Percentiles rank a stretch among this genome's conserved stretches.
Conservation (phyloP, 1,139 yeast genomes). For the Zygoascus meyerae region DNA sequence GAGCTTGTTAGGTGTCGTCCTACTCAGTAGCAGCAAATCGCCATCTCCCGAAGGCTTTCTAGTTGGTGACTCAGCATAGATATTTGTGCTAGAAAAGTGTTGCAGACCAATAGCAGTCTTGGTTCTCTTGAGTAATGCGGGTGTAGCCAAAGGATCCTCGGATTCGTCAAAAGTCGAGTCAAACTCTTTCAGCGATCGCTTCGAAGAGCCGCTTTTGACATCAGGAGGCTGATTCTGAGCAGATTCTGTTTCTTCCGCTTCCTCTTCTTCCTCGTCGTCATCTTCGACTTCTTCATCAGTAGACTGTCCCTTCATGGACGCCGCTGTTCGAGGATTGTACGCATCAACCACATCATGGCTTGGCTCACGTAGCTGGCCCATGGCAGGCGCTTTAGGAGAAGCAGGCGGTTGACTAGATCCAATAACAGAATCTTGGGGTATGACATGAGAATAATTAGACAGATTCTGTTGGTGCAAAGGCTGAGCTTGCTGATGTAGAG, state of each 20-base stretch:
- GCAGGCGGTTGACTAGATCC: not conserved
- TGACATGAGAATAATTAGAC: not conserved
- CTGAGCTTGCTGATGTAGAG: not conserved
- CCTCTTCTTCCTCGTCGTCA: conserved; percentile 17
- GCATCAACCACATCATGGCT: not conserved
- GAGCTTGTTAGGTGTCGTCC: conserved; percentile 3
- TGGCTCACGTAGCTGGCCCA: too few species aligned
- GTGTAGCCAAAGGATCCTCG: conserved; percentile 8
- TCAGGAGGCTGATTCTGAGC: not conserved
- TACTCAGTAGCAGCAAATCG: conserved; percentile 7
- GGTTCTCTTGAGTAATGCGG: conserved; percentile 28
- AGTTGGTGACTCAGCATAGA: conserved; percentile 20
- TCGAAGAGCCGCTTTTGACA: not conserved
- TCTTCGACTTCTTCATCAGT: conserved; percentile 8
- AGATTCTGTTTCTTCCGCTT: conserved; percentile 10
- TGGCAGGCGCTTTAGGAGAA: too few species aligned
- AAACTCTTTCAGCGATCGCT: conserved; percentile 7
- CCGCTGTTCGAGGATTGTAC: not conserved
- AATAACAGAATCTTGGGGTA: not conserved
- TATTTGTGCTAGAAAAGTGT: conserved; percentile 20
- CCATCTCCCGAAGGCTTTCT: conserved; percentile 12
- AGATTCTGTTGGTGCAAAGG: not conserved
- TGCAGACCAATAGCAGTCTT: conserved; percentile 37
- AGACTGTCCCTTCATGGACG: conserved; percentile 5
- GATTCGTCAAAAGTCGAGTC: conserved; percentile 7